Conservation (phyloP, 495 filamentous ascomycete species). For the Talaromyces trachyspermus region DNA sequence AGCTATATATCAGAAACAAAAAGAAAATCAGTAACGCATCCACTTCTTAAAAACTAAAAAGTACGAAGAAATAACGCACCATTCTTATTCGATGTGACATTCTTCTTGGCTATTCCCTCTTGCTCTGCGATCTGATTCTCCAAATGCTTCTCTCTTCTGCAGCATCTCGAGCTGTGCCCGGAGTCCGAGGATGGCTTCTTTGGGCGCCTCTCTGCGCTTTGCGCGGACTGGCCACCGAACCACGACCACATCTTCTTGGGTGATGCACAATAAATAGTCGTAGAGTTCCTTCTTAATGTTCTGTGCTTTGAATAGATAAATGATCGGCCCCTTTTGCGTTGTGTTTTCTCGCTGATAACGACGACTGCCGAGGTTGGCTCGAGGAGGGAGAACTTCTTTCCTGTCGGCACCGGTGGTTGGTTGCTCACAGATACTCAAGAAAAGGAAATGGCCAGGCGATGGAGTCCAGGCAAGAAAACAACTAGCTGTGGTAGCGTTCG, state of each 20-base stretch:
- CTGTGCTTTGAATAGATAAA: too few species aligned
- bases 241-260: slow-evolving; percentile 61
- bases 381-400: not conserved
- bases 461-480: slow-evolving; percentile 3
- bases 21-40: not conserved
- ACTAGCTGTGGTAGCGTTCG: not conserved
- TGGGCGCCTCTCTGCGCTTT: slow-evolving; percentile 86
- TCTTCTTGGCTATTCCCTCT: slow-evolving; percentile 83
- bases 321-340: not conserved
- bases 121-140: slow-evolving; percentile 90
- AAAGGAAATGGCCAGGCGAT: not conserved
- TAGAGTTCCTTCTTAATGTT: too few species aligned
- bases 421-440: not conserved
- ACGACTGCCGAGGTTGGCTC: slow-evolving; percentile 13
- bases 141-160: slow-evolving; percentile 87
- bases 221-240: slow-evolving; percentile 72
- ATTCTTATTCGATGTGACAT: slow-evolving; percentile 82
- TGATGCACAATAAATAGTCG: not conserved
- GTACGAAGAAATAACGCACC: slow-evolving; percentile 46
- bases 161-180: slow-evolving; percentile 92
- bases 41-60: not conserved
- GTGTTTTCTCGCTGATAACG: slow-evolving; percentile 4
- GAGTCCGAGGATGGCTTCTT: slow-evolving; percentile 90
- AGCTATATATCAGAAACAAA: slow-evolving; percentile 40
- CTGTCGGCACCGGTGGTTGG: too few species aligned